A percentile compares a stretch with the other conserved stretches of the same genome.
Evolutionary conservation across 371 early-diverging fungal species (phyloP).

Genomic region (Mycotypha africana): DNA sequence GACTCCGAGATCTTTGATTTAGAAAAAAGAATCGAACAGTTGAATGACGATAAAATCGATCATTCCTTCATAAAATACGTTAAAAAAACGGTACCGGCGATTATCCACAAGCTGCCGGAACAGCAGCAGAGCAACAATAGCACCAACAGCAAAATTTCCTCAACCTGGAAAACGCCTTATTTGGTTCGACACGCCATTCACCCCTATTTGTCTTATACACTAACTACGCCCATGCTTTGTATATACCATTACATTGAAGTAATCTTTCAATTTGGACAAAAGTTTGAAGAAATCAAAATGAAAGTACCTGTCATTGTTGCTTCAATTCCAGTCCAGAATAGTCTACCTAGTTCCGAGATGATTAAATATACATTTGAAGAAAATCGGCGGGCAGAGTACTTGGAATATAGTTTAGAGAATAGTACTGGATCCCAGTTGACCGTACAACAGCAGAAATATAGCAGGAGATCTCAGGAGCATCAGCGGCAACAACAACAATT

Average conservation of each 20-base stretch:
- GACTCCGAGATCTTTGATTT: constrained; percentile 14
- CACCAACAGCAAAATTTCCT: constrained; percentile 12
- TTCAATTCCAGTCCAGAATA: constrained; percentile 11
- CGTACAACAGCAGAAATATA: too few relatives aligned
- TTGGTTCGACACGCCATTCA: constrained; percentile 26
- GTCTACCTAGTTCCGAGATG: not conserved
- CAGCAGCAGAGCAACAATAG: too few relatives aligned
- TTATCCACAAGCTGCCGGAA: too few relatives aligned
- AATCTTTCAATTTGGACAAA: constrained; percentile 31
- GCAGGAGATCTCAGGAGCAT: too few relatives aligned
- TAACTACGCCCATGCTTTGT: constrained; percentile 32
- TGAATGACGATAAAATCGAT: constrained; percentile 11
- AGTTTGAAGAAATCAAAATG: constrained; percentile 28
- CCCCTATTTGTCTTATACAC: constrained; percentile 21
- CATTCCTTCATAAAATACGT: constrained; percentile 22
- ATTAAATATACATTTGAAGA: constrained; percentile 24
- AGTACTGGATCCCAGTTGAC: too few relatives aligned
- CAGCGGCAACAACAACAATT: too few relatives aligned
- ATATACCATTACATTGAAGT: constrained; percentile 37
- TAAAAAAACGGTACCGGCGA: constrained; percentile 22
- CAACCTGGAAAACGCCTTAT: constrained; percentile 29
- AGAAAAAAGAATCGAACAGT: constrained; percentile 9
- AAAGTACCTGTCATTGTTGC: constrained; percentile 32
- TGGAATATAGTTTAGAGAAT: too few relatives aligned
- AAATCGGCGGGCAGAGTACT: not conserved